phyloP scores from a whole-genome alignment of 2,329 filamentous ascomycete species.

The Fusarium sp. region DNA sequence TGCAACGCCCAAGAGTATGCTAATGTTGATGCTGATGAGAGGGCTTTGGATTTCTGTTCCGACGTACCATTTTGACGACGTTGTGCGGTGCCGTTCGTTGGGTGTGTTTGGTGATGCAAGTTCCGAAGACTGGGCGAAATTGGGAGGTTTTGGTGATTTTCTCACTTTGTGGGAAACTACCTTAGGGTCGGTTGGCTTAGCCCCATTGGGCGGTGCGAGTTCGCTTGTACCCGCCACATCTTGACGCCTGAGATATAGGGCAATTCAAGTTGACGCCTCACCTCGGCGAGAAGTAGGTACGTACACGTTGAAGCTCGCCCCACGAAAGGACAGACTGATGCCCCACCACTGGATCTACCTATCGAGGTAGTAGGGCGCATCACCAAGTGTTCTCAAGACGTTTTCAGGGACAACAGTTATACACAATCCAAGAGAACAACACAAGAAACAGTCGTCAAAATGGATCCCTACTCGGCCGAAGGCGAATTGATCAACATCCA shows the following conservation, averaged over 20 bases:
- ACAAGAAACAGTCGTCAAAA: slow-evolving; percentile 50
- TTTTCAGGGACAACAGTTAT: slow-evolving; percentile 29
- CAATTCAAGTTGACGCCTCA: slow-evolving; percentile 37
- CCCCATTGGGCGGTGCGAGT: slow-evolving; percentile 47
- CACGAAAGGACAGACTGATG: slow-evolving; percentile 39
- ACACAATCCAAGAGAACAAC: slow-evolving; percentile 18
- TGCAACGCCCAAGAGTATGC: slow-evolving; percentile 10
- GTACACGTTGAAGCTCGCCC: slow-evolving; percentile 26
- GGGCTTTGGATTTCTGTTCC: slow-evolving; percentile 33
- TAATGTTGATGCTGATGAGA: slow-evolving; percentile 17
- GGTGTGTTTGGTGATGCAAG: slow-evolving; percentile 55
- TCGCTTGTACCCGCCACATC: slow-evolving; percentile 40
- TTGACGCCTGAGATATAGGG: slow-evolving; percentile 39
- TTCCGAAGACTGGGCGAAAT: slow-evolving; percentile 51
- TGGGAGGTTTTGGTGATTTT: slow-evolving; percentile 55
- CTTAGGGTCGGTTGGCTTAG: slow-evolving; percentile 50
- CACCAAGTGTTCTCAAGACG: slow-evolving; percentile 46
- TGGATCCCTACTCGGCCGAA: slow-evolving; percentile 77
- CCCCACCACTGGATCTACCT: slow-evolving; percentile 43
- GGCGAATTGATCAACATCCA: slow-evolving; percentile 77
- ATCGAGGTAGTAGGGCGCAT: slow-evolving; percentile 35
- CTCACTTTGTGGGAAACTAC: slow-evolving; percentile 54
- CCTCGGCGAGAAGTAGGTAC: slow-evolving; percentile 34
- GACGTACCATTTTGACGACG: slow-evolving; percentile 61
- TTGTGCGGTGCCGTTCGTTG: slow-evolving; percentile 54